These are phyloP conservation scores for Hygrocybe punicea DNA, from an alignment of 768 basidiomycete genomes.

Conservation along the genomic window DNA sequence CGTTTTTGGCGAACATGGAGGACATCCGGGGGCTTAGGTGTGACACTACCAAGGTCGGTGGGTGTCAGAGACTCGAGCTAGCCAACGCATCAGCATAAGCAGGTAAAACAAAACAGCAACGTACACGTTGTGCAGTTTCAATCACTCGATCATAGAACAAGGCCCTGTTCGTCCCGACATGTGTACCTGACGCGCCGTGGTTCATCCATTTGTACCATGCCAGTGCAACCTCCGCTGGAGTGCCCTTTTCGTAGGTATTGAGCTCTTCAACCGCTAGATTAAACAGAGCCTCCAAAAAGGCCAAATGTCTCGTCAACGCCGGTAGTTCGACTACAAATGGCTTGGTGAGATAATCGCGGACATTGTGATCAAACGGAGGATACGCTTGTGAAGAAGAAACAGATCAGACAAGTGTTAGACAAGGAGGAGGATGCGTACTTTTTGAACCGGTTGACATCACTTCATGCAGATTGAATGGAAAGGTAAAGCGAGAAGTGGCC, in stretches of 20 bases:
- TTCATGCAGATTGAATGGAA: slow-evolving; percentile 5
- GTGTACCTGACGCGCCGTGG: neutral
- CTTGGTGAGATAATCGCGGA: slow-evolving; percentile 2
- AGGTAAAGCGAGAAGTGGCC: neutral
- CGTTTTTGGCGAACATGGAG: neutral
- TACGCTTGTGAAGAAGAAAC: slow-evolving; percentile 3
- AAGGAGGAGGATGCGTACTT: neutral
- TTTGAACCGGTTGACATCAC: neutral
- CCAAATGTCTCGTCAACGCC: neutral
- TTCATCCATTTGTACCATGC: slow-evolving; percentile 4
- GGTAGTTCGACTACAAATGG: neutral
- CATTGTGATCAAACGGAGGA: slow-evolving; percentile 2
- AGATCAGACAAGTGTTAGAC: neutral
- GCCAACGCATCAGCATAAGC: neutral
- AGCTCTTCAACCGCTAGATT: neutral
- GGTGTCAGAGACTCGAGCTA: neutral
- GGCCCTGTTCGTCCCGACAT: slow-evolving; percentile 2
- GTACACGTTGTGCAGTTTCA: neutral
- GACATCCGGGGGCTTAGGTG: no score
- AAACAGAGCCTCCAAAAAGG: neutral
- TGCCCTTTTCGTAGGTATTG: neutral
- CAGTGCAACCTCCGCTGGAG: neutral
- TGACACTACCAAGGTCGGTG: neutral
- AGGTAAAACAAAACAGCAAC: neutral
- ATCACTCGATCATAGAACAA: slow-evolving; percentile 2